Conservation (phyloP, 176 grass and related monocot genomes). For the Tillandsia fasciculata region DNA sequence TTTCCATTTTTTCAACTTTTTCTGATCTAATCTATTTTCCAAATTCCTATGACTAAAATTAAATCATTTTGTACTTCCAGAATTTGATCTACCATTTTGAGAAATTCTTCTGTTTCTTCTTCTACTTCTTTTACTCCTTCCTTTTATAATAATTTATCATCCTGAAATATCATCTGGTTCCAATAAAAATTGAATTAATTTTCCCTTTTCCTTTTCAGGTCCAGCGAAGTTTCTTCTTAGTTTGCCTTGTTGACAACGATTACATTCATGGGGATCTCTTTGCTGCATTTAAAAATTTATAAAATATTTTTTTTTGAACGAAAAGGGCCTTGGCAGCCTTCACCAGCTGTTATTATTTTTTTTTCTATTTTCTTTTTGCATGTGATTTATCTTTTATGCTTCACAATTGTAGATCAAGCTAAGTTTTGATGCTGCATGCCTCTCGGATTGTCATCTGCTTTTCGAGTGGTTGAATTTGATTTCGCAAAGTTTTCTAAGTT, state of each 20-base stretch:
- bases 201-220: constrained; percentile 33
- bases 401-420: too few relatives aligned
- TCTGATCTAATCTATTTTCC: too few relatives aligned
- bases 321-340: not conserved
- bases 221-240: constrained; percentile 48
- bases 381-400: not conserved
- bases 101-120: too few relatives aligned
- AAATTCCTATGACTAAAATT: too few relatives aligned
- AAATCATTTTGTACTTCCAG: too few relatives aligned
- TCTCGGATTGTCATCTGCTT: not conserved
- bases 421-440: too few relatives aligned
- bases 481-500: not conserved
- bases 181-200: not conserved
- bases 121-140: too few relatives aligned
- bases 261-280: constrained; percentile 65
- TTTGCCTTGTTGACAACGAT: constrained; percentile 81
- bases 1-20: too few relatives aligned
- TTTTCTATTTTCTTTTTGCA: not conserved
- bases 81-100: too few relatives aligned
- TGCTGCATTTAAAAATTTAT: constrained; percentile 53
- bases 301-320: not conserved
- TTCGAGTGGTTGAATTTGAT: not conserved
- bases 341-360: not conserved
- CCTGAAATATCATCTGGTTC: not conserved
- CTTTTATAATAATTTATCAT: not conserved